Percentiles rank a stretch among this genome's conserved stretches.
Evolutionary conservation across 768 basidiomycete genomes (phyloP).

Genomic region (Chalciporus pseudorubinellus): DNA sequence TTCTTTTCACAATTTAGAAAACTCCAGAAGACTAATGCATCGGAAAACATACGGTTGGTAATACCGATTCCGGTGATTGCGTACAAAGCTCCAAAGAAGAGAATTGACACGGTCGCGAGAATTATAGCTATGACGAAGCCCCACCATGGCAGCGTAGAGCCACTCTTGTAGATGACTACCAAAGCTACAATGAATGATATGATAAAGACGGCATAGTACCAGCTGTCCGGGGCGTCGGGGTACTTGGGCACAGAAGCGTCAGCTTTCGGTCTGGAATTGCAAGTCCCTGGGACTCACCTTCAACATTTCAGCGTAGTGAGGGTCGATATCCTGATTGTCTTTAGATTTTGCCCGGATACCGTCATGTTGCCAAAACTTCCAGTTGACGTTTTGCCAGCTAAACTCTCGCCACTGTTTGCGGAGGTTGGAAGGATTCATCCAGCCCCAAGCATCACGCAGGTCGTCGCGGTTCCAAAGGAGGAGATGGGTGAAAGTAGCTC

Average conservation of each 20-base stretch:
- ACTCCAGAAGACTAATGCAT: not conserved
- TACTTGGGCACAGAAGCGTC: conserved; percentile 22
- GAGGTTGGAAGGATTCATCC: conserved; percentile 38
- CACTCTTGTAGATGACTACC: conserved; percentile 50
- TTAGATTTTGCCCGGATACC: conserved; percentile 27
- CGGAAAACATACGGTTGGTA: conserved; percentile 21
- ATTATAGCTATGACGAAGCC: conserved; percentile 50
- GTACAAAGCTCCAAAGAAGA: conserved; percentile 53
- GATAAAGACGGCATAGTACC: conserved; percentile 30
- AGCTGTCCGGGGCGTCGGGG: conserved; percentile 32
- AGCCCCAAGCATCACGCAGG: conserved; percentile 44
- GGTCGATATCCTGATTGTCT: conserved; percentile 44
- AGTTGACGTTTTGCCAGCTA: conserved; percentile 35
- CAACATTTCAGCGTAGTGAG: conserved; percentile 56
- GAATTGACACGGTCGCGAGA: conserved; percentile 46
- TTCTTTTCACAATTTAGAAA: conserved; percentile 12
- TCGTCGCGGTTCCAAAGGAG: conserved; percentile 54
- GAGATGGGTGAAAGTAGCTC: conserved; percentile 51
- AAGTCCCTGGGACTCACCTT: conserved; percentile 20
- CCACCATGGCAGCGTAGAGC: conserved; percentile 61
- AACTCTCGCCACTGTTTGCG: conserved; percentile 22
- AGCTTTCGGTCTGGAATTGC: conserved; percentile 16
- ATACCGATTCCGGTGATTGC: conserved; percentile 42
- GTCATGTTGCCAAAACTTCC: conserved; percentile 35
- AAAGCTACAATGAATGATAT: conserved; percentile 48